These are phyloP conservation scores for Juglanconis oblonga DNA, from an alignment of 2,329 filamentous ascomycete species.

Conservation along the genomic window DNA sequence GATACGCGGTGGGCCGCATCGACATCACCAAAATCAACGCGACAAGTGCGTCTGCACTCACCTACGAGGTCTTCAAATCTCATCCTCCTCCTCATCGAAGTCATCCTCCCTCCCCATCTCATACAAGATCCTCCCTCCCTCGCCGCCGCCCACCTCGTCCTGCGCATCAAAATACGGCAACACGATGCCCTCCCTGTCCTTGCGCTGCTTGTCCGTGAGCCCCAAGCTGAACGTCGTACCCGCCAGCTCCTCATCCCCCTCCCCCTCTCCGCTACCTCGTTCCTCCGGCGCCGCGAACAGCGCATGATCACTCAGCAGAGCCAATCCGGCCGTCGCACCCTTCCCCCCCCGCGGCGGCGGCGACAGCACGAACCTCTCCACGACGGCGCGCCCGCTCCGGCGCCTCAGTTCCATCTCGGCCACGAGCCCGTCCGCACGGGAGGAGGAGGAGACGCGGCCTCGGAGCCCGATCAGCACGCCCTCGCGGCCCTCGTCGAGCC, in stretches of 20 bases:
- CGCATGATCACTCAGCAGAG: constrained; percentile 74
- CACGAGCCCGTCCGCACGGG: constrained; percentile 49
- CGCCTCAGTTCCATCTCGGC: constrained; percentile 83
- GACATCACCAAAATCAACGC: too few relatives aligned
- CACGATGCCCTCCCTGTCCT: constrained; percentile 83
- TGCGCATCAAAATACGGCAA: constrained; percentile 97
- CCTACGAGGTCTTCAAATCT: constrained; percentile 53
- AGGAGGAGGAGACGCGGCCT: constrained; percentile 18
- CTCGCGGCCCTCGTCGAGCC: constrained; percentile 72
- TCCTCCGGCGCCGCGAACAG: constrained; percentile 55
- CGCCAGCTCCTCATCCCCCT: constrained; percentile 50
- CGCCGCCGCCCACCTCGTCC: constrained; percentile 71
- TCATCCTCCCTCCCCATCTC: constrained; percentile 97
- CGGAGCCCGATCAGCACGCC: constrained; percentile 70
- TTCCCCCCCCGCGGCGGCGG: constrained; percentile 33
- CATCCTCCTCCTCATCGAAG: constrained; percentile 69
- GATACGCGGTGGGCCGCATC: too few relatives aligned
- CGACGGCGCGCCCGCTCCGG: constrained; percentile 74
- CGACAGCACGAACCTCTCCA: constrained; percentile 60
- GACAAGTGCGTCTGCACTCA: too few relatives aligned
- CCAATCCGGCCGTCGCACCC: constrained; percentile 30
- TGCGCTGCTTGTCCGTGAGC: constrained; percentile 85
- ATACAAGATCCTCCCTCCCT: constrained; percentile 91
- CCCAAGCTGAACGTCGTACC: constrained; percentile 82
- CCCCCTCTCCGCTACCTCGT: constrained; percentile 28